Evolutionary conservation across 202 grass and related monocot species (phyloP).

Genomic region (Zoysia matrella): DNA sequence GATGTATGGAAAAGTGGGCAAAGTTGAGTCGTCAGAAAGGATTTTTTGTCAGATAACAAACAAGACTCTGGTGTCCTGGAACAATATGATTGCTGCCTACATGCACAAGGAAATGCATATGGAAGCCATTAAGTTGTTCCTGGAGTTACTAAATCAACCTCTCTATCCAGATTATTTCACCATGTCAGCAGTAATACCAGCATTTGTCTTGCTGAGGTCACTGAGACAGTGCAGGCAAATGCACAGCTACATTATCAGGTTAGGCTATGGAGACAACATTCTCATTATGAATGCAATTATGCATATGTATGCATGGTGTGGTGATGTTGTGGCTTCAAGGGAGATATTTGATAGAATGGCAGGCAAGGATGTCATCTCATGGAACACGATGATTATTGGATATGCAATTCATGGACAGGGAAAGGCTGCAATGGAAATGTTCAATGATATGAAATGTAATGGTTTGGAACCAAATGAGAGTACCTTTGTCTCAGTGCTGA

Average conservation of each 20-base stretch:
- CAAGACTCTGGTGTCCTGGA: conserved; percentile 81
- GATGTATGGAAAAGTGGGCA: conserved; percentile 73
- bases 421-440: conserved; percentile 64
- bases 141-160: conserved; percentile 51
- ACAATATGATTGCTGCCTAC: conserved; percentile 78
- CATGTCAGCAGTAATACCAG: conserved; percentile 62
- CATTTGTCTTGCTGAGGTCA: conserved; percentile 66
- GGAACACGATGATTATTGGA: conserved; percentile 91
- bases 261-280: conserved; percentile 56
- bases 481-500: conserved; percentile 83
- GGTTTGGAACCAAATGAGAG: conserved; percentile 66
- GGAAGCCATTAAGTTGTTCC: conserved; percentile 62
- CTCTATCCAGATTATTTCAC: conserved; percentile 79
- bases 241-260: conserved; percentile 67
- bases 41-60: conserved; percentile 59
- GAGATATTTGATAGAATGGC: conserved; percentile 68
- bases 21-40: conserved; percentile 58
- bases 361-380: conserved; percentile 68
- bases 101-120: conserved; percentile 62
- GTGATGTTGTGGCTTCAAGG: conserved; percentile 64
- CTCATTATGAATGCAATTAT: conserved; percentile 67
- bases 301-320: conserved; percentile 81
- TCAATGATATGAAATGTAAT: conserved; percentile 64
- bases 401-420: conserved; percentile 84
- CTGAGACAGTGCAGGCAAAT: conserved; percentile 74